Evolutionary conservation across 139 green algal species (phyloP).

Genomic region (Chlorella sp.): DNA sequence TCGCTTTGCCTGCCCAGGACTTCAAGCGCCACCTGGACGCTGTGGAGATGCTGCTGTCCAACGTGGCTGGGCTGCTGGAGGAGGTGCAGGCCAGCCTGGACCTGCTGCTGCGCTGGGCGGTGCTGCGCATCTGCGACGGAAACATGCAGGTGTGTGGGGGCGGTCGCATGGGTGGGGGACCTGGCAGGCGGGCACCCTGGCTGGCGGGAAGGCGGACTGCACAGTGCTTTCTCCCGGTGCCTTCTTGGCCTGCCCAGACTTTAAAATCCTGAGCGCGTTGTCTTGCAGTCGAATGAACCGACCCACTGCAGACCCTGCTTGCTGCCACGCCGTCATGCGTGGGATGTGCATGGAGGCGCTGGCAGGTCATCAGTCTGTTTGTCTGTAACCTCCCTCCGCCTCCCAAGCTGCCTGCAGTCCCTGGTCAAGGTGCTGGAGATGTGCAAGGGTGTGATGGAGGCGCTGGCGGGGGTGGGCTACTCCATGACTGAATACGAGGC

Average conservation of each 20-base stretch:
- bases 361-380: too few relatives aligned
- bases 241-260: background rate
- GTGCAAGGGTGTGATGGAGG: constrained; percentile 66
- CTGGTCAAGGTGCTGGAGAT: constrained; percentile 78
- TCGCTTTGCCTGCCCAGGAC: constrained; percentile 59
- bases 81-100: constrained; percentile 65
- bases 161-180: background rate
- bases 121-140: constrained; percentile 84
- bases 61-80: constrained; percentile 19
- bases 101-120: constrained; percentile 84
- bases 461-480: constrained; percentile 51
- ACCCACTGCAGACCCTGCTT: too few relatives aligned
- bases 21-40: constrained; percentile 90
- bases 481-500: constrained; percentile 89
- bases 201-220: background rate
- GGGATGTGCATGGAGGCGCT: too few relatives aligned
- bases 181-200: background rate
- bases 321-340: too few relatives aligned
- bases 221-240: background rate
- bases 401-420: constrained; percentile 37
- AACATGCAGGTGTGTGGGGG: constrained; percentile 69
- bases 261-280: too few relatives aligned
- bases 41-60: constrained; percentile 57
- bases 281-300: too few relatives aligned
- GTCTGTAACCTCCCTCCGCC: too few relatives aligned